These are phyloP conservation scores for Suillus fuscotomentosus DNA, from an alignment of 768 basidiomycete species.

Conservation along the genomic window DNA sequence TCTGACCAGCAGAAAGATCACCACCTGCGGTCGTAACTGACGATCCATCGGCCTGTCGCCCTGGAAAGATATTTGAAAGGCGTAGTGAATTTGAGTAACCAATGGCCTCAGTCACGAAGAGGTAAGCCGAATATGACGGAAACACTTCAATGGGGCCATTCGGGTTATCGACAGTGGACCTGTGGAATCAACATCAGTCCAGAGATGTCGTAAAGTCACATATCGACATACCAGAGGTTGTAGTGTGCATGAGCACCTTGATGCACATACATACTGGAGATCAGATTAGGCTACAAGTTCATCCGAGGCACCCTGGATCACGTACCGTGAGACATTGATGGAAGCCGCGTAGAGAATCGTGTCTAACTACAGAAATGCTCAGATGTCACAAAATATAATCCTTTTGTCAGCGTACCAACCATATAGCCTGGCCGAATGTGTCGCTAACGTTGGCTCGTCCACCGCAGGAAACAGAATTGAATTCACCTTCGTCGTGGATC, in stretches of 20 bases:
- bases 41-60: slow-evolving; percentile 50
- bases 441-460: slow-evolving; percentile 50
- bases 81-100: slow-evolving; percentile 42
- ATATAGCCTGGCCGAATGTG: slow-evolving; percentile 55
- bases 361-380: slow-evolving; percentile 14
- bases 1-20: slow-evolving; percentile 45
- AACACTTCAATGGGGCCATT: slow-evolving; percentile 52
- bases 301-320: not conserved
- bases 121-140: slow-evolving; percentile 52
- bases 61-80: slow-evolving; percentile 51
- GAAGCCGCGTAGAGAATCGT: slow-evolving; percentile 27
- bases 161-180: slow-evolving; percentile 47
- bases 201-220: not conserved
- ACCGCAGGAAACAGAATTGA: slow-evolving; percentile 54
- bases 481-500: slow-evolving; percentile 39
- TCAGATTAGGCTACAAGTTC: not conserved
- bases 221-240: slow-evolving; percentile 40
- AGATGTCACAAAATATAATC: not conserved
- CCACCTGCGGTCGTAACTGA: slow-evolving; percentile 51
- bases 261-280: slow-evolving; percentile 47
- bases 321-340: slow-evolving; percentile 47
- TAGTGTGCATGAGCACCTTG: slow-evolving; percentile 55
- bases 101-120: slow-evolving; percentile 49
- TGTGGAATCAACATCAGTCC: slow-evolving; percentile 15
- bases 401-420: slow-evolving; percentile 46